Evolutionary conservation across 2,329 filamentous ascomycete genomes (phyloP).

Genomic region (Rhinocladiella similis): DNA sequence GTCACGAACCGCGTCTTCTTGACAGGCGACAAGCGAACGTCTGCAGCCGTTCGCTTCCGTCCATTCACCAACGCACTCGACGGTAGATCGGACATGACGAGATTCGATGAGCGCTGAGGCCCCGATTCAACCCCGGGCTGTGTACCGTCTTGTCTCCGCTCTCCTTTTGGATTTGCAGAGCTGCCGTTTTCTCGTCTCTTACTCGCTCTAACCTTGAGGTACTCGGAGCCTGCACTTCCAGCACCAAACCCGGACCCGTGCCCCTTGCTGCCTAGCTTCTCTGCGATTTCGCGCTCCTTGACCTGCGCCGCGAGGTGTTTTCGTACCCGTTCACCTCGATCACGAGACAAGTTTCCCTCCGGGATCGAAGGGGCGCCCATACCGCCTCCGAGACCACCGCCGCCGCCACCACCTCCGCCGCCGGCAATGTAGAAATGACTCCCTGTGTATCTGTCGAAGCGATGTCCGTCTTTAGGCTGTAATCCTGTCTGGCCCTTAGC

Average conservation of each 20-base stretch:
- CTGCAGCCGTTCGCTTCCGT: conserved; percentile 37
- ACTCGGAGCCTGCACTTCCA: conserved; percentile 44
- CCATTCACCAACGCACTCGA: conserved; percentile 10
- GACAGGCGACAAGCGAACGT: conserved; percentile 42
- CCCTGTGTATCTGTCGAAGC: conserved; percentile 42
- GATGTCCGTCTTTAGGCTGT: conserved; percentile 24
- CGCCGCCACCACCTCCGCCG: conserved; percentile 16
- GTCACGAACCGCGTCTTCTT: conserved; percentile 70
- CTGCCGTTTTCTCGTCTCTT: neutral
- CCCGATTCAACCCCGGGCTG: neutral
- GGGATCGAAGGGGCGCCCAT: conserved; percentile 36
- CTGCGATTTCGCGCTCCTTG: conserved; percentile 46
- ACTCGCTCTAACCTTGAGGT: conserved; percentile 37
- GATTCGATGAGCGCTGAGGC: conserved; percentile 1
- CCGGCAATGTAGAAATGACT: conserved; percentile 47
- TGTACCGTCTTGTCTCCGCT: conserved; percentile 1
- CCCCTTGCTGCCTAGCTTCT: conserved; percentile 37
- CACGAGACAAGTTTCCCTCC: conserved; percentile 40
- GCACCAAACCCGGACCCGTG: conserved; percentile 18
- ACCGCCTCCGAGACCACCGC: neutral
- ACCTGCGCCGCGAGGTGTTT: conserved; percentile 44
- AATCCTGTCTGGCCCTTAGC: conserved; percentile 20
- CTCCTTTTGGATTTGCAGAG: neutral
- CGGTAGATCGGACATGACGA: conserved; percentile 6
- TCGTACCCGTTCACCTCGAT: conserved; percentile 45